Evolutionary conservation across 345 rosid genomes (phyloP), one percentile per base, ranked within the genome.

Genomic region (Eucalyptus cloeziana): DNA sequence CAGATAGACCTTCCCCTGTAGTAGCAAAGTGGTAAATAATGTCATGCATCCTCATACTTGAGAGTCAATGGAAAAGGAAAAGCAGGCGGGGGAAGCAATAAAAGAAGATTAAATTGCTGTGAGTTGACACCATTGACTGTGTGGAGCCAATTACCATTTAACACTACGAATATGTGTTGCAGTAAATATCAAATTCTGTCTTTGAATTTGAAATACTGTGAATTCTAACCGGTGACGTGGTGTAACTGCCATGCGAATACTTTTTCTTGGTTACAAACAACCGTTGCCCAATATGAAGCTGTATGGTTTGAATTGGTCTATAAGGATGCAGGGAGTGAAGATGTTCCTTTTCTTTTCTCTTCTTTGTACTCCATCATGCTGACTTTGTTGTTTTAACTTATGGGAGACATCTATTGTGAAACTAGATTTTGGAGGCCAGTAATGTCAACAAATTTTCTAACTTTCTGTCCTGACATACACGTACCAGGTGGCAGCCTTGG

Each of bases 401-500:
- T 69, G 62, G 30, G 24, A 5, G 54, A n/a, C 16, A 1, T n/a
- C 37, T 50, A 49, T 31, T 43, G 6, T 51, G 80, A 31, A 64
- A 58, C 51, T 62, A 11, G 47, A 25, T 52, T 69, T 67, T n/a
- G 54, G 43, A 54, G 49, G 49, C 40, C 52, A 50, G 88, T 69
- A 85, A 76, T 92, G 91, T 93, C 58, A 79, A 30, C 88, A 62
- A 93, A 94, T 52, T 89, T 93, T 92, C 94, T 93, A 92, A 94
- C 95, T 94, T 91, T 90, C 93, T 94, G 92, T 95, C 94, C 96
- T 96, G 80, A 93, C 92, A 96, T 91, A 90, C 95, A 49, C 96
- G 95, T 91, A 93, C 96, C 96, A 98, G 99, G 99, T 98, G 94
- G 99, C 99, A 90, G 99, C 99, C 90, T 91, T 97, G 92, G 99